Evolutionary conservation across 306 rosid genomes (phyloP).

Genomic region (Trifolium dubium): DNA sequence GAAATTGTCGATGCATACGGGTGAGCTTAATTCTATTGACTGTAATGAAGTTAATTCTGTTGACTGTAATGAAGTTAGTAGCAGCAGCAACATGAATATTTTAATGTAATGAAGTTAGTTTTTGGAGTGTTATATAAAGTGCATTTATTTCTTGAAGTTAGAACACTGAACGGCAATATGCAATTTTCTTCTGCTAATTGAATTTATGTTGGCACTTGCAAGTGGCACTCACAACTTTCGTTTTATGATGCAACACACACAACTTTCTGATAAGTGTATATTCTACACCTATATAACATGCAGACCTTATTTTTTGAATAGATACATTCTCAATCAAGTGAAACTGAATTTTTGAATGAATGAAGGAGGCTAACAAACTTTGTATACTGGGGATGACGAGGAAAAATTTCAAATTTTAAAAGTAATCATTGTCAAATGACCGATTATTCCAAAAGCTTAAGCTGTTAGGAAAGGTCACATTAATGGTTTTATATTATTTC

Average conservation of each 20-base stretch:
- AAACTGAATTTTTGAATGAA: slow-evolving; percentile 11
- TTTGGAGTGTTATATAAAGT: slow-evolving; percentile 28
- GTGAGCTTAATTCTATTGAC: slow-evolving; percentile 60
- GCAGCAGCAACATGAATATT: slow-evolving; percentile 34
- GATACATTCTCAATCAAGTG: slow-evolving; percentile 16
- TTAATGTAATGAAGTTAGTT: slow-evolving; percentile 31
- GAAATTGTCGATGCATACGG: slow-evolving; percentile 99
- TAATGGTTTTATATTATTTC: too few relatives aligned
- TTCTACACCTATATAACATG: background rate
- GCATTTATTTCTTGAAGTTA: slow-evolving; percentile 29
- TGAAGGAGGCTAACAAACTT: slow-evolving; percentile 30
- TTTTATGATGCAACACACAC: background rate
- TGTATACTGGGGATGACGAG: slow-evolving; percentile 13
- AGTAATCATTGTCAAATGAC: background rate
- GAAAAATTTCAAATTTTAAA: slow-evolving; percentile 28
- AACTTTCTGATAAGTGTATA: slow-evolving; percentile 5
- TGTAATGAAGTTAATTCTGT: slow-evolving; percentile 33
- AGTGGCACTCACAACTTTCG: slow-evolving; percentile 1
- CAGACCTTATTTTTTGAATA: slow-evolving; percentile 13
- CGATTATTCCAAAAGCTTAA: too few relatives aligned
- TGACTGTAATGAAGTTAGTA: slow-evolving; percentile 2
- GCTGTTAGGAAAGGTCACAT: too few relatives aligned
- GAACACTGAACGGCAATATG: slow-evolving; percentile 16
- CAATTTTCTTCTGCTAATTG: background rate
- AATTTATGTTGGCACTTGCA: background rate